Conservation (phyloP, 2,329 filamentous ascomycete genomes). For the Exophiala alcalophila region DNA sequence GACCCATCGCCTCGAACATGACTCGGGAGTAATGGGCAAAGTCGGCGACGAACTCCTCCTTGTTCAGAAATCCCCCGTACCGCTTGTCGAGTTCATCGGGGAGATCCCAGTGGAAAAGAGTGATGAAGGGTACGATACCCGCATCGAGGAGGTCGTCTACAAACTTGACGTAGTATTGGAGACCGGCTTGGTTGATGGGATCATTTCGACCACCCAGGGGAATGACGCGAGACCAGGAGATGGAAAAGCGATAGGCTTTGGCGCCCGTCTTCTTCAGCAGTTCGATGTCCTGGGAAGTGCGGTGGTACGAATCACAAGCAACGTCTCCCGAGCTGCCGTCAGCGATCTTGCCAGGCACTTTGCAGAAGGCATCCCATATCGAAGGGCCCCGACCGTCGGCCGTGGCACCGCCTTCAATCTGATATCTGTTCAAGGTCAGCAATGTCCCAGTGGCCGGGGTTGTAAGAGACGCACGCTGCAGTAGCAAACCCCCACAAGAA, state of each 20-base stretch:
- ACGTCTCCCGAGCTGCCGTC: conserved; percentile 70
- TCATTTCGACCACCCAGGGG: conserved; percentile 80
- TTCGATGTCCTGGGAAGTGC: conserved; percentile 70
- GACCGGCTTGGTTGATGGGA: conserved; percentile 72
- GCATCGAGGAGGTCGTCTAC: conserved; percentile 73
- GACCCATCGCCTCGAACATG: conserved; percentile 68
- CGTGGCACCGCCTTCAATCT: conserved; percentile 74
- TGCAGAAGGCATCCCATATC: conserved; percentile 90
- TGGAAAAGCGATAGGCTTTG: conserved; percentile 76
- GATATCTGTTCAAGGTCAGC: conserved; percentile 59
- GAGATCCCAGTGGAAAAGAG: conserved; percentile 85
- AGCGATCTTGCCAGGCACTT: conserved; percentile 76
- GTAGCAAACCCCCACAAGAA: conserved; percentile 81
- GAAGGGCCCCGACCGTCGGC: conserved; percentile 76
- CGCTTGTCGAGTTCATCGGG: conserved; percentile 74
- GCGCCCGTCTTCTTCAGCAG: conserved; percentile 72
- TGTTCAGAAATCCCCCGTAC: conserved; percentile 78
- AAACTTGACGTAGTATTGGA: conserved; percentile 75
- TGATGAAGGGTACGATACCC: conserved; percentile 77
- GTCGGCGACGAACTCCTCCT: conserved; percentile 77
- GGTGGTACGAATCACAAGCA: conserved; percentile 85
- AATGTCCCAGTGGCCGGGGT: background rate
- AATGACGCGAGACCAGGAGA: conserved; percentile 80
- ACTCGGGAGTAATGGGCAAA: conserved; percentile 75
- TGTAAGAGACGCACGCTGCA: conserved; percentile 56